phyloP scores from a whole-genome alignment of 1,139 yeast species.

The Candida gigantensis region DNA sequence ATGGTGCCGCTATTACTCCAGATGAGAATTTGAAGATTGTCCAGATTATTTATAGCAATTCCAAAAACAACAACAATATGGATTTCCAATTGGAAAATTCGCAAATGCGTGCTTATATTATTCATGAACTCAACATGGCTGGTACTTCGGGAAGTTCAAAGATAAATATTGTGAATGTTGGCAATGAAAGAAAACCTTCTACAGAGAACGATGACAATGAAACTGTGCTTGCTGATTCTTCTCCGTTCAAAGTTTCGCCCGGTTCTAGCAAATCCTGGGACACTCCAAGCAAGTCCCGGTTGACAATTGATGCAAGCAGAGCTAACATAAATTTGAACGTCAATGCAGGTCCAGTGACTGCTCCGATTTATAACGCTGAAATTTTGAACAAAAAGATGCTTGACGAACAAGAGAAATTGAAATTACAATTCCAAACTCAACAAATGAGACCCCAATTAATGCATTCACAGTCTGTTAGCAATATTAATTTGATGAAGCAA shows the following conservation, averaged over 20 bases:
- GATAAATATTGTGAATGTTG: slow-evolving; percentile 22
- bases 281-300: slow-evolving; percentile 16
- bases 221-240: slow-evolving; percentile 43
- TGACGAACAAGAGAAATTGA: slow-evolving; percentile 9
- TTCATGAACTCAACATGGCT: slow-evolving; percentile 28
- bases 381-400: slow-evolving; percentile 9
- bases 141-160: slow-evolving; percentile 12
- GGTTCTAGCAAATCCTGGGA: slow-evolving; percentile 9
- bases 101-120: slow-evolving; percentile 26
- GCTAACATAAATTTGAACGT: slow-evolving; percentile 12
- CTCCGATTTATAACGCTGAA: slow-evolving; percentile 35
- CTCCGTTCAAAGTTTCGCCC: slow-evolving; percentile 30
- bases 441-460: slow-evolving; percentile 10
- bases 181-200: too few relatives aligned
- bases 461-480: slow-evolving; percentile 12
- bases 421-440: slow-evolving; percentile 7
- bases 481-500: slow-evolving; percentile 1
- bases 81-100: slow-evolving; percentile 19
- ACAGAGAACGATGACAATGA: slow-evolving; percentile 37
- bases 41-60: slow-evolving; percentile 31
- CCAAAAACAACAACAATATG: slow-evolving; percentile 7
- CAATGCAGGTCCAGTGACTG: slow-evolving; percentile 35
- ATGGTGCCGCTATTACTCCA: slow-evolving; percentile 29
- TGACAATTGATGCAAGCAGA: slow-evolving; percentile 13
- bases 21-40: slow-evolving; percentile 28